phyloP scores from a whole-genome alignment of 2,329 filamentous ascomycete species.

The Calonectria crousiana region DNA sequence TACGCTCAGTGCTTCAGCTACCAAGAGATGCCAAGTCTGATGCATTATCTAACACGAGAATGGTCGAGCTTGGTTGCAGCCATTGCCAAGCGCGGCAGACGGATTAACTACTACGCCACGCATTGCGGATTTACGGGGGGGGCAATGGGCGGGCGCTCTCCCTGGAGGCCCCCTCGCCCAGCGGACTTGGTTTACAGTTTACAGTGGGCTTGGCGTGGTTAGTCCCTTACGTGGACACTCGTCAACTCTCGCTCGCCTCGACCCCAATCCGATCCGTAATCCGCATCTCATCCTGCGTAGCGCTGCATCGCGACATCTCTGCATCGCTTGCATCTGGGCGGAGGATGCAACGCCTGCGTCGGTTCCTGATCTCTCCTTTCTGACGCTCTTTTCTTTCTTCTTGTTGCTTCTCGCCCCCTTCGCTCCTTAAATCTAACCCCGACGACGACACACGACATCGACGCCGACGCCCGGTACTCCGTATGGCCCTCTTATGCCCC shows the following conservation, averaged over 20 bases:
- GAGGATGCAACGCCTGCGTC: conserved; percentile 39
- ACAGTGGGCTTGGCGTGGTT: conserved; percentile 19
- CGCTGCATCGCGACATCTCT: conserved; percentile 27
- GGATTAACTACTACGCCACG: conserved; percentile 20
- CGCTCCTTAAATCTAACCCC: conserved; percentile 18
- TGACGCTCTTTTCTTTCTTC: conserved; percentile 42
- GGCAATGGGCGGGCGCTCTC: conserved; percentile 15
- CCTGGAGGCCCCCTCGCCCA: conserved; percentile 6
- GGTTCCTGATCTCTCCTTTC: conserved; percentile 41
- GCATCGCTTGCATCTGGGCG: conserved; percentile 22
- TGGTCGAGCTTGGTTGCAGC: neutral
- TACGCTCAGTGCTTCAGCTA: conserved; percentile 16
- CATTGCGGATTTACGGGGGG: neutral
- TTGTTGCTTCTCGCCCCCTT: conserved; percentile 29
- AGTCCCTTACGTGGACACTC: conserved; percentile 46
- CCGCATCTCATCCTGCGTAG: conserved; percentile 16
- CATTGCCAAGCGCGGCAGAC: conserved; percentile 20
- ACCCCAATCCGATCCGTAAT: conserved; percentile 32
- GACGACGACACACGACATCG: conserved; percentile 21
- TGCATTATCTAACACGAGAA: conserved; percentile 24
- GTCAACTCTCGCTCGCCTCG: conserved; percentile 28
- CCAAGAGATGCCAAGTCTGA: conserved; percentile 18
- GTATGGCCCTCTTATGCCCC: conserved; percentile 32
- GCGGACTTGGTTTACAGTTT: conserved; percentile 12
- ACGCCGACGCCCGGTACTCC: conserved; percentile 22